Conservation (phyloP, 2,329 filamentous ascomycete genomes). For the Verruconis gallopava region DNA sequence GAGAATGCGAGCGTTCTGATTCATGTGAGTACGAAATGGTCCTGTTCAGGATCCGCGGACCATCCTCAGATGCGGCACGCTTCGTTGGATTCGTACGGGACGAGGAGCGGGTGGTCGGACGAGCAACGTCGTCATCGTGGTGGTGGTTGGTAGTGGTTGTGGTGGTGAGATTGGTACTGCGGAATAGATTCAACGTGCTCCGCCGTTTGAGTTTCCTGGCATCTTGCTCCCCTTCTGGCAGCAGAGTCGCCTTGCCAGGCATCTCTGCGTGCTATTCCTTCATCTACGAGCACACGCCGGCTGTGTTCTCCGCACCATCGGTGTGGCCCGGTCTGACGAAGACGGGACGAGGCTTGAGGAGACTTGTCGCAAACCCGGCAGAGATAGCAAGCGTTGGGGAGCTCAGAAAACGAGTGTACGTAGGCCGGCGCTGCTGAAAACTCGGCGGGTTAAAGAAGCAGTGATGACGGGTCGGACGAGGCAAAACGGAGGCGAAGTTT, state of each 20-base stretch:
- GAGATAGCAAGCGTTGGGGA: too few relatives aligned
- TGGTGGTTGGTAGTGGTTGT: not conserved
- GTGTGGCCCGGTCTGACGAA: too few relatives aligned
- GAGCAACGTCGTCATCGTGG: not conserved
- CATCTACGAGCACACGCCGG: conserved; percentile 20
- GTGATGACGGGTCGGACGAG: too few relatives aligned
- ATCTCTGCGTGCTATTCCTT: conserved; percentile 24
- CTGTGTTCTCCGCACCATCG: conserved; percentile 9
- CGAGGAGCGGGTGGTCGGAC: not conserved
- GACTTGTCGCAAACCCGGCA: too few relatives aligned
- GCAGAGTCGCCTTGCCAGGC: conserved; percentile 26
- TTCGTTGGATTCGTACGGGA: not conserved
- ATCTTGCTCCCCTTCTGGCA: conserved; percentile 18
- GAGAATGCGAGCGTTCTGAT: conserved; percentile 16
- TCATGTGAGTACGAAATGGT: conserved; percentile 15
- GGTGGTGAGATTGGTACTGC: conserved; percentile 3
- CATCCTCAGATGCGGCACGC: conserved; percentile 24
- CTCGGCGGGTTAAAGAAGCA: too few relatives aligned
- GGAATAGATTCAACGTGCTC: conserved; percentile 29
- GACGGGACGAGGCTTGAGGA: too few relatives aligned
- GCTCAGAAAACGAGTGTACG: too few relatives aligned
- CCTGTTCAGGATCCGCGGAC: conserved; percentile 16
- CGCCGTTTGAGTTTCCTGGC: conserved; percentile 28
- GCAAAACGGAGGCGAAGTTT: too few relatives aligned
- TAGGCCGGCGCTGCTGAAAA: too few relatives aligned